Evolutionary conservation across 2,329 filamentous ascomycete genomes (phyloP).

Genomic region (Ploettnerulaceae sp.): DNA sequence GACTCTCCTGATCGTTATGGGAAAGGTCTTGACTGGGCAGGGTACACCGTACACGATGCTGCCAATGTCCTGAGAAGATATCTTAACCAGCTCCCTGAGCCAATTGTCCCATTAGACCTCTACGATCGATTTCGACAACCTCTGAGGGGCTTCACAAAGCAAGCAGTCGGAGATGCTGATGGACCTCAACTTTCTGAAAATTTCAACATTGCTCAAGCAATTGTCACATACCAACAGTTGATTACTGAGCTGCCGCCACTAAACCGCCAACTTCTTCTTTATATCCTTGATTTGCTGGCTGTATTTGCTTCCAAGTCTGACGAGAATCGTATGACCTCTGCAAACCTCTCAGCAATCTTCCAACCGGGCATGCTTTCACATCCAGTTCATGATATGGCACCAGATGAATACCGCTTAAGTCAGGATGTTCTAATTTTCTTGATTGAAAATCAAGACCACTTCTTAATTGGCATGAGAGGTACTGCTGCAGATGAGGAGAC

Average conservation of each 20-base stretch:
- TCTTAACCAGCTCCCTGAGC: constrained; percentile 92
- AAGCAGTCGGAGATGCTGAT: constrained; percentile 66
- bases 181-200: constrained; percentile 66
- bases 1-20: constrained; percentile 94
- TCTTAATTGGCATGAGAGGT: constrained; percentile 96
- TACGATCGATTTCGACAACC: constrained; percentile 90
- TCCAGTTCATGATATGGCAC: constrained; percentile 90
- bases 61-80: constrained; percentile 94
- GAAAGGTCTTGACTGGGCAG: constrained; percentile 94
- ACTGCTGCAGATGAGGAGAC: constrained; percentile 88
- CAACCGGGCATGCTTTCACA: constrained; percentile 95
- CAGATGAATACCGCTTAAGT: constrained; percentile 87
- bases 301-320: constrained; percentile 97
- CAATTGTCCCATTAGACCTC: constrained; percentile 89
- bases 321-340: constrained; percentile 92
- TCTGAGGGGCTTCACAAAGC: constrained; percentile 60
- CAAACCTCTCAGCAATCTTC: constrained; percentile 93
- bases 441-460: constrained; percentile 97
- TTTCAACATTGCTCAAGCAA: constrained; percentile 71
- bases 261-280: constrained; percentile 88
- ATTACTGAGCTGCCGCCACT: constrained; percentile 91
- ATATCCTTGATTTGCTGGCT: constrained; percentile 90
- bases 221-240: constrained; percentile 76
- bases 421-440: constrained; percentile 97
- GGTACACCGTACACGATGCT: constrained; percentile 97